Conservation (phyloP, 1,284 basidiomycete species). For the Malassezia equina region DNA sequence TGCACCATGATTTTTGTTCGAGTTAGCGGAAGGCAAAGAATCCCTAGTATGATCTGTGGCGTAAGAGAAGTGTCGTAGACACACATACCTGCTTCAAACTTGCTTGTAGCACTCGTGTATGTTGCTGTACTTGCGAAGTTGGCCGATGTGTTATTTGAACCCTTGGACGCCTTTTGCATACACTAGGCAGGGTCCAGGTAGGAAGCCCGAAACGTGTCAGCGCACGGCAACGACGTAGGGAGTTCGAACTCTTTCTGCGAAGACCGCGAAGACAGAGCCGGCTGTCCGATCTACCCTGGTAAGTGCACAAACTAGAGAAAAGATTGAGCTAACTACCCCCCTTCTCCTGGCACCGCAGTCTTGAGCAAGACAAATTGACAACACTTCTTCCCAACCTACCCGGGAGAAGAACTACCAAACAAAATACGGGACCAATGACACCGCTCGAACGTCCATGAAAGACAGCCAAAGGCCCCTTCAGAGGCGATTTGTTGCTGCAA, state of each 20-base stretch:
- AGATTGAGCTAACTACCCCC: neutral
- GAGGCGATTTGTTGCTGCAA: neutral
- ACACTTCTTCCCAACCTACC: neutral
- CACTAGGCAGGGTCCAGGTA: neutral
- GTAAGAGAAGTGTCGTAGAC: neutral
- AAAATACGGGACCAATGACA: too few relatives aligned
- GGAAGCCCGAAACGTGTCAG: neutral
- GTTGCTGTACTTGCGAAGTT: neutral
- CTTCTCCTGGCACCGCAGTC: neutral
- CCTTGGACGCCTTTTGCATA: neutral
- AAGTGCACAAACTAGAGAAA: neutral
- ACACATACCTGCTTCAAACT: neutral
- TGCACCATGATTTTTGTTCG: neutral
- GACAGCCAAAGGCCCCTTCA: too few relatives aligned
- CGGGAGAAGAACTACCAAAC: neutral
- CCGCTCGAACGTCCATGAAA: too few relatives aligned
- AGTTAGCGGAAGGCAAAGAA: neutral
- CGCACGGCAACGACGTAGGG: neutral
- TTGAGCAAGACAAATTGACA: neutral
- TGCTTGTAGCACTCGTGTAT: conserved; percentile 14
- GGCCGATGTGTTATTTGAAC: neutral
- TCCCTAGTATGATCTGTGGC: neutral
- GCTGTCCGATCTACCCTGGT: neutral
- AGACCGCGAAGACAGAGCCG: neutral
- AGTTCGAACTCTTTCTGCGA: neutral